Evolutionary conservation across 306 rosid species (phyloP).

Genomic region (Oemleria cerasiformis): DNA sequence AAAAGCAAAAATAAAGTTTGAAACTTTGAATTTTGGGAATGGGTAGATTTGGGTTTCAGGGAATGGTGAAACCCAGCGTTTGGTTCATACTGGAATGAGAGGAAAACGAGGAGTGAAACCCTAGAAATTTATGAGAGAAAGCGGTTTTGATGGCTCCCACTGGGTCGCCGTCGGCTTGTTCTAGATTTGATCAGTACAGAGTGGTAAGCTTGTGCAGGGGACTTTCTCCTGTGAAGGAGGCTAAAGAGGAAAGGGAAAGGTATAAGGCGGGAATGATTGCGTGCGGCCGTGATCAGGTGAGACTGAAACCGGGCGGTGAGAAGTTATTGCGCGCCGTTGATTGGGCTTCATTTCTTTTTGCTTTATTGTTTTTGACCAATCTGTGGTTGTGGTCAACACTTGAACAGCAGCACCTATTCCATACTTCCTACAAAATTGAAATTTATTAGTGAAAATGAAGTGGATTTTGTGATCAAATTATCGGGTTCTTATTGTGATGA

Average conservation of each 20-base stretch:
- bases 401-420: too few species aligned
- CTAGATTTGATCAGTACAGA: constrained; percentile 37
- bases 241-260: constrained; percentile 14
- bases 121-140: not conserved
- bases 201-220: constrained; percentile 17
- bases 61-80: not conserved
- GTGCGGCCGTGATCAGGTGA: not conserved
- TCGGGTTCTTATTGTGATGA: too few species aligned
- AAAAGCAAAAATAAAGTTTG: not conserved
- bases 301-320: constrained; percentile 15
- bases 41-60: not conserved
- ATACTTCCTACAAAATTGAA: not conserved
- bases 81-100: constrained; percentile 9
- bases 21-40: not conserved
- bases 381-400: not conserved
- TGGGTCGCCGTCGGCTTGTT: not conserved
- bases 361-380: not conserved
- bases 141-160: constrained; percentile 22
- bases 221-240: constrained; percentile 17
- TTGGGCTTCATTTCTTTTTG: not conserved
- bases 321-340: not conserved
- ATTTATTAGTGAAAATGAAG: constrained; percentile 10
- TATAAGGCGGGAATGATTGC: constrained; percentile 4
- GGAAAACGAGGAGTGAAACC: constrained; percentile 11
- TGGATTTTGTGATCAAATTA: not conserved